phyloP scores from a whole-genome alignment of 805 yeast genomes.

The Ascoidea tarda region DNA sequence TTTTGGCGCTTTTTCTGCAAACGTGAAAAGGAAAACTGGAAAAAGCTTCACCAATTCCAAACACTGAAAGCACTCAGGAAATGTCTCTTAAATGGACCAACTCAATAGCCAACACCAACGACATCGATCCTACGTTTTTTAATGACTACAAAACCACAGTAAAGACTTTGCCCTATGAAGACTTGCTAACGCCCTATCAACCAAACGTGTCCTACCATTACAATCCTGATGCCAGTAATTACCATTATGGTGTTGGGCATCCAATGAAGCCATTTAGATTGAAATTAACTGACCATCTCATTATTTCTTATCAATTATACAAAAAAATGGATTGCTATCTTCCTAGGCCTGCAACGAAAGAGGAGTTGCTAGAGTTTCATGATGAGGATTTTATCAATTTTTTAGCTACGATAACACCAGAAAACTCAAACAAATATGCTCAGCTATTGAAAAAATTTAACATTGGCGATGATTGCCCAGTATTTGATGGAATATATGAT shows the following conservation, averaged over 20 bases:
- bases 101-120: not conserved
- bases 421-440: constrained; percentile 41
- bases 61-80: too few species aligned
- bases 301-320: constrained; percentile 71
- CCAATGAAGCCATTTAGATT: constrained; percentile 98
- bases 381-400: constrained; percentile 78
- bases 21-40: too few species aligned
- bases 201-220: constrained; percentile 78
- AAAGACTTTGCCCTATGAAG: constrained; percentile 32
- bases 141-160: constrained; percentile 26
- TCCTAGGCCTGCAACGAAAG: constrained; percentile 70
- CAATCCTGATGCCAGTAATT: constrained; percentile 66
- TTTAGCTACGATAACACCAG: constrained; percentile 64
- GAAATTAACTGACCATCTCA: constrained; percentile 87
- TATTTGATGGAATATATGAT: constrained; percentile 89
- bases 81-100: not conserved
- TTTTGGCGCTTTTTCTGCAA: too few species aligned
- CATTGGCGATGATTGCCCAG: constrained; percentile 90
- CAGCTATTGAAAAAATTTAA: constrained; percentile 57
- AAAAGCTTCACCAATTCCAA: too few species aligned
- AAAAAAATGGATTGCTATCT: constrained; percentile 82
- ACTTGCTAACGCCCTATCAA: constrained; percentile 24
- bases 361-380: constrained; percentile 74
- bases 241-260: constrained; percentile 85
- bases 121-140: constrained; percentile 18